Conservation (phyloP, 2,329 filamentous ascomycete species). For the Talaromyces sp. region DNA sequence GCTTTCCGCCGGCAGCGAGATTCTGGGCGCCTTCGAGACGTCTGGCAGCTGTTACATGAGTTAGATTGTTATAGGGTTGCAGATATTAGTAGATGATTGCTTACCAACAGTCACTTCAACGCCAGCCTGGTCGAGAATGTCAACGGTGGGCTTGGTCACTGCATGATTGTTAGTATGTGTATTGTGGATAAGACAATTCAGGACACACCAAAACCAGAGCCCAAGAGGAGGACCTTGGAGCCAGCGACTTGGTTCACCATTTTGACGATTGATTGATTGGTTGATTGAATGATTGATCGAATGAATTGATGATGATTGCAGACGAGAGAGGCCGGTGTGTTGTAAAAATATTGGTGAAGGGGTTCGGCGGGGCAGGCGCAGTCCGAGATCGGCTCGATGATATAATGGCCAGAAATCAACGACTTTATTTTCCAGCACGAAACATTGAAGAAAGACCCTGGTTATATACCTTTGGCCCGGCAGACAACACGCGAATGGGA, state of each 20-base stretch:
- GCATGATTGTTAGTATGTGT: not conserved
- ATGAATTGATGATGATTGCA: not conserved
- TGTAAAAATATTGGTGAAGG: not conserved
- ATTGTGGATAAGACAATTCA: not conserved
- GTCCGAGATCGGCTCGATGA: constrained; percentile 11
- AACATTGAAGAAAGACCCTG: not conserved
- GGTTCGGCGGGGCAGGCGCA: constrained; percentile 6
- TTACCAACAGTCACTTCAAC: constrained; percentile 63
- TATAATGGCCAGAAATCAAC: not conserved
- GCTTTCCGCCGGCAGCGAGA: constrained; percentile 66
- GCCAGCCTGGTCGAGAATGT: constrained; percentile 58
- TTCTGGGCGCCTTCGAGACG: constrained; percentile 72
- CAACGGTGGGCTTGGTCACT: constrained; percentile 61
- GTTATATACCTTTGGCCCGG: not conserved
- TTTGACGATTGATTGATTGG: constrained; percentile 20
- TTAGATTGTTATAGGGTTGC: not conserved
- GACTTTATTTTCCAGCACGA: not conserved
- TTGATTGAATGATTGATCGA: constrained; percentile 7
- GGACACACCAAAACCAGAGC: constrained; percentile 33
- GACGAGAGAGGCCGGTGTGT: not conserved
- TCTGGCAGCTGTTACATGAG: constrained; percentile 63
- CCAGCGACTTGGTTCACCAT: constrained; percentile 34
- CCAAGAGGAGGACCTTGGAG: constrained; percentile 35
- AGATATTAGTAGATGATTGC: constrained; percentile 20
- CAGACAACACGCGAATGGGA: constrained; percentile 5